A percentile compares a stretch with the other conserved stretches of the same genome.
Evolutionary conservation across 352 stramenopile genomes (phyloP).

Genomic region (Globisporangium okanoganense): DNA sequence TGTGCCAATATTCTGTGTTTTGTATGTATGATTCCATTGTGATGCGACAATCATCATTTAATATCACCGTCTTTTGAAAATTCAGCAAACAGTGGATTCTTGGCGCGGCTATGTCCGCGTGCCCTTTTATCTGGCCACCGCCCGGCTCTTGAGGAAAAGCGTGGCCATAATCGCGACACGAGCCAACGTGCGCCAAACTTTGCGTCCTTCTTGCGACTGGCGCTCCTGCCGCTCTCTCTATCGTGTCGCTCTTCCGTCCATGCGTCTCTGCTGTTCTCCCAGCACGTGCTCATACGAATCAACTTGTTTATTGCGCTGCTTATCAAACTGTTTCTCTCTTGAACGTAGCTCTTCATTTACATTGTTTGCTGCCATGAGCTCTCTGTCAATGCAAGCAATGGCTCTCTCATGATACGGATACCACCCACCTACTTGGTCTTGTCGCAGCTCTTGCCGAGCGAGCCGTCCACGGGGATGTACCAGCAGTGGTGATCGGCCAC

Average conservation of each 20-base stretch:
- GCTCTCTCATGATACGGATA: too few species aligned
- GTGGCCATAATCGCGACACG: not conserved
- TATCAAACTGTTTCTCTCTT: not conserved
- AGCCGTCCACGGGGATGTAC: conserved; percentile 52
- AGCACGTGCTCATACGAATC: conserved; percentile 1
- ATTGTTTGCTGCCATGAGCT: not conserved
- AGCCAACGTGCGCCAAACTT: not conserved
- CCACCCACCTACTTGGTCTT: not conserved
- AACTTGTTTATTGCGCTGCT: not conserved
- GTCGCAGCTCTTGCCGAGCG: conserved; percentile 25
- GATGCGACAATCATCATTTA: not conserved
- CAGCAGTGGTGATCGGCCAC: conserved; percentile 73
- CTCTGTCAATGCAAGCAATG: too few species aligned
- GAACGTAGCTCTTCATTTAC: not conserved
- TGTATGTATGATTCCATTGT: not conserved
- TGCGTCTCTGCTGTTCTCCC: not conserved
- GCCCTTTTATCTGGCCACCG: too few species aligned
- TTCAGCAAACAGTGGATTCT: not conserved
- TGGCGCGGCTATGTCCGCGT: not conserved
- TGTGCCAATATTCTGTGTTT: too few species aligned
- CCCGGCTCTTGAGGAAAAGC: not conserved
- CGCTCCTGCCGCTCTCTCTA: not conserved
- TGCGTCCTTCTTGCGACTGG: not conserved
- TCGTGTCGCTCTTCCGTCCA: not conserved
- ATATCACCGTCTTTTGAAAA: conserved; percentile 4